A percentile compares a stretch with the other conserved stretches of the same genome.
These are phyloP conservation scores for Eutypa lata DNA, from an alignment of 2,329 filamentous ascomycete species.

Conservation along the genomic window DNA sequence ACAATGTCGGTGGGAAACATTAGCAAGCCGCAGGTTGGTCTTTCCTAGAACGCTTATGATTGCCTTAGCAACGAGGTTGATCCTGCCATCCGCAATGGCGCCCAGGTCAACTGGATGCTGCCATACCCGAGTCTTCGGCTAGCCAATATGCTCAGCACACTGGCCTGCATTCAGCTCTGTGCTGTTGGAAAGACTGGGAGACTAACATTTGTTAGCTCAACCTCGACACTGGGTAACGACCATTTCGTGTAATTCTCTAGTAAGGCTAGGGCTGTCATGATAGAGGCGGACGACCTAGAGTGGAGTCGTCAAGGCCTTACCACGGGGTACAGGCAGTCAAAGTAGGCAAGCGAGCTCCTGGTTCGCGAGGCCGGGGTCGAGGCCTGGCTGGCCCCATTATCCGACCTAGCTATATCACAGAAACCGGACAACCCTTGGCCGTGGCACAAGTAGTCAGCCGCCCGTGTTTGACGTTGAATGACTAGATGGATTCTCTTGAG, in stretches of 20 bases:
- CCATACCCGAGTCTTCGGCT: slow-evolving; percentile 62
- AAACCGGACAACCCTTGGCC: neutral
- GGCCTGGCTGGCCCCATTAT: neutral
- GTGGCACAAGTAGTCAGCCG: too few species aligned
- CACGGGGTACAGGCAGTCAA: neutral
- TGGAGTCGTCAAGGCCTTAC: neutral
- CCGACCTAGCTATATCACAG: neutral
- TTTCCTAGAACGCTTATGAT: too few species aligned
- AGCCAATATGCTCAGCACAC: slow-evolving; percentile 58
- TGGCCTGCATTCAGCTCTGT: neutral
- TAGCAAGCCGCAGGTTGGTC: too few species aligned
- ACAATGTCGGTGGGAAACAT: too few species aligned
- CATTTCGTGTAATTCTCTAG: neutral
- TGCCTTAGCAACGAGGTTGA: too few species aligned
- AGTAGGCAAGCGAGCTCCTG: neutral
- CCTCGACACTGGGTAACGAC: neutral
- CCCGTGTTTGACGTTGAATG: too few species aligned
- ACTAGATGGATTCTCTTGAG: neutral
- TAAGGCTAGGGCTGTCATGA: neutral
- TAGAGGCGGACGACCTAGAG: neutral
- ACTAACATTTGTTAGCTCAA: neutral
- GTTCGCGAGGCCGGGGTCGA: neutral
- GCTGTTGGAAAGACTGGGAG: neutral
- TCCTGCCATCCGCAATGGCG: slow-evolving; percentile 65
- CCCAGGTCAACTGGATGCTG: slow-evolving; percentile 64